Conservation (phyloP, 768 basidiomycete genomes). For the Phaffia tasmanica region DNA sequence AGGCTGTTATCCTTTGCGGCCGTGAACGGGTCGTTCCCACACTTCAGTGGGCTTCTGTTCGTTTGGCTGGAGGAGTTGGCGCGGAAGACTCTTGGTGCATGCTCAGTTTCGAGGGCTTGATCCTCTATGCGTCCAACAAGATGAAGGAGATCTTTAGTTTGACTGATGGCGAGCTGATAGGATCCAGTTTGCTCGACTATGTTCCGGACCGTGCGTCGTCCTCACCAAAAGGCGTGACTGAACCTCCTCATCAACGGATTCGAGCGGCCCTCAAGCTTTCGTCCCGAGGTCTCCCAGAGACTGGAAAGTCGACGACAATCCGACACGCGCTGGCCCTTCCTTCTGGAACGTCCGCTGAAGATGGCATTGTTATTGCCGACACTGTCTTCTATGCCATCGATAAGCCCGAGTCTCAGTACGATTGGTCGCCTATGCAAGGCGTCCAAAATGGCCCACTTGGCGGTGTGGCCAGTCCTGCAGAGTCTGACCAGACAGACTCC, state of each 20-base stretch:
- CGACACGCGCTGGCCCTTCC: constrained; percentile 35
- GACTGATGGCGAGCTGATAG: constrained; percentile 26
- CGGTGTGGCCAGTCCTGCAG: constrained; percentile 19
- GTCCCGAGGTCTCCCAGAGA: constrained; percentile 1
- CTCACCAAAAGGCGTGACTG: not conserved
- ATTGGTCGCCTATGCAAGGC: constrained; percentile 10
- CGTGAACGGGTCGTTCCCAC: constrained; percentile 46
- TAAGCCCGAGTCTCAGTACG: not conserved
- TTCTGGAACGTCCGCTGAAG: not conserved
- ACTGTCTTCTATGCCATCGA: constrained; percentile 35
- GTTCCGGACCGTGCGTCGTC: constrained; percentile 13
- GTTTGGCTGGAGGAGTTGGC: constrained; percentile 45
- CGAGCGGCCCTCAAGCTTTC: constrained; percentile 7
- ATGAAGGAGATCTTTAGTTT: constrained; percentile 36
- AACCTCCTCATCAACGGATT: constrained; percentile 9
- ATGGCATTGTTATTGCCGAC: constrained; percentile 32
- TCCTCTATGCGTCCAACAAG: constrained; percentile 38
- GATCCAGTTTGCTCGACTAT: constrained; percentile 4
- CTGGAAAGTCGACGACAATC: constrained; percentile 29
- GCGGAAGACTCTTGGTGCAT: constrained; percentile 41
- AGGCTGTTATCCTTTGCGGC: constrained; percentile 84
- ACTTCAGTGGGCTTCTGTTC: constrained; percentile 56
- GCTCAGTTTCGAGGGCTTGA: constrained; percentile 39
- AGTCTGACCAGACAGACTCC: constrained; percentile 25
- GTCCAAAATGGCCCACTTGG: not conserved